Base-by-base conservation (phyloP, 139 green algal genomes). In the Edaphochlamys debaryana region DNA sequence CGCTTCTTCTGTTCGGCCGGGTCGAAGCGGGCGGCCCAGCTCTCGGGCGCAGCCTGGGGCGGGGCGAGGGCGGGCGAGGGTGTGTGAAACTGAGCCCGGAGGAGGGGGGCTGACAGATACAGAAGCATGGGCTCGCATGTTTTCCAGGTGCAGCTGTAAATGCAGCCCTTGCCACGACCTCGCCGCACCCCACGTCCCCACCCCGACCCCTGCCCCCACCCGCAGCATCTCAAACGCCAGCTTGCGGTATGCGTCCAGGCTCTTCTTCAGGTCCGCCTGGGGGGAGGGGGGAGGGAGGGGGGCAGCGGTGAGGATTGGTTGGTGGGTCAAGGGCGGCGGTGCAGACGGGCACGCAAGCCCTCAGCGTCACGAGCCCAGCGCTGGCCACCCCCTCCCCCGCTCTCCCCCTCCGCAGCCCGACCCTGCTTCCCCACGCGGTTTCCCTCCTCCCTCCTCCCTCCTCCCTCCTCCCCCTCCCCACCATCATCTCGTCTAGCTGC, bases 241-340 rank as follows among this genome's bases (percentile, higher is more conserved):
- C 0, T 56, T 38, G 19, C 29, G 25, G 73, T 69, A 80, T 37
- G 37, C 32, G 2, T 80, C 73, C 29, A 9, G 62, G 60, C 30
- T 37, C 19, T 32, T 50, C 73, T 58, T 56, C 5, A 80, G 37
- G 8, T 80, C 52, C n/a, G 73, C 54, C 73, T 80, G 41, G 60
- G 60, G 60, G 17, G 38, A 20, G 4, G 11, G 30, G 3, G 29
- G 29, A n/a, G n/a, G n/a, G n/a, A n/a, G n/a, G n/a, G n/a, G n/a
- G n/a, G n/a, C n/a, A n/a, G n/a, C n/a, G n/a, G n/a, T n/a, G n/a
- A n/a, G n/a, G n/a, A n/a, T n/a, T n/a, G n/a, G n/a, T n/a, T n/a
- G n/a, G n/a, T n/a, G n/a, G n/a, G n/a, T n/a, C n/a, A n/a, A n/a
- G n/a, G n/a, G n/a, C n/a, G n/a, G n/a, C n/a, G n/a, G n/a, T n/a